Conservation (phyloP, 768 basidiomycete genomes). For the Hypholoma fasciculare region DNA sequence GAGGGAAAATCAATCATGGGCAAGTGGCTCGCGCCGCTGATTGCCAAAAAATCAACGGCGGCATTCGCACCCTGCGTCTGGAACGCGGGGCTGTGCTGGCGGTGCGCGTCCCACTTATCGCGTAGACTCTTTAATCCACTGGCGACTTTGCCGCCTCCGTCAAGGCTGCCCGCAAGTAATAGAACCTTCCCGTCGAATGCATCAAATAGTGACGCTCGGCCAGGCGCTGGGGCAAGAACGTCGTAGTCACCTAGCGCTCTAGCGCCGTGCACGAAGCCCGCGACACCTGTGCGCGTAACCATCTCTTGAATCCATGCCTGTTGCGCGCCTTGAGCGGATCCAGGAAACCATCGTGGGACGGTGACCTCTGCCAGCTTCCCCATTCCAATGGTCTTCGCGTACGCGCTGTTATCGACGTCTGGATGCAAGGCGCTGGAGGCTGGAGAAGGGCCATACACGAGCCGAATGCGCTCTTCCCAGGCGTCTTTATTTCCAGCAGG, state of each 20-base stretch:
- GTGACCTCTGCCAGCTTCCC: constrained; percentile 39
- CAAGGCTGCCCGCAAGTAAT: constrained; percentile 47
- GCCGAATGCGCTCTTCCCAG: constrained; percentile 46
- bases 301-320: constrained; percentile 33
- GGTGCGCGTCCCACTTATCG: constrained; percentile 30
- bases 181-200: constrained; percentile 31
- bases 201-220: constrained; percentile 16
- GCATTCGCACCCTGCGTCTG: constrained; percentile 7
- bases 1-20: constrained; percentile 54
- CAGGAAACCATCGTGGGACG: constrained; percentile 50
- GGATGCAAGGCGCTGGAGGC: neutral
- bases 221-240: neutral
- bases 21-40: constrained; percentile 44
- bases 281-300: constrained; percentile 37
- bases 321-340: constrained; percentile 26
- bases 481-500: constrained; percentile 46
- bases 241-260: constrained; percentile 47
- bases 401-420: constrained; percentile 18
- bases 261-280: constrained; percentile 48
- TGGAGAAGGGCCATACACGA: constrained; percentile 27
- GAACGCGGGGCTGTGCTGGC: constrained; percentile 9
- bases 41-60: constrained; percentile 29
- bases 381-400: constrained; percentile 40
- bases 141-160: constrained; percentile 49
- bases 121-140: constrained; percentile 33